A percentile compares a stretch with the other conserved stretches of the same genome.
Evolutionary conservation across 305 asterid species (phyloP).

Genomic region (Fraxinus angustifolia): DNA sequence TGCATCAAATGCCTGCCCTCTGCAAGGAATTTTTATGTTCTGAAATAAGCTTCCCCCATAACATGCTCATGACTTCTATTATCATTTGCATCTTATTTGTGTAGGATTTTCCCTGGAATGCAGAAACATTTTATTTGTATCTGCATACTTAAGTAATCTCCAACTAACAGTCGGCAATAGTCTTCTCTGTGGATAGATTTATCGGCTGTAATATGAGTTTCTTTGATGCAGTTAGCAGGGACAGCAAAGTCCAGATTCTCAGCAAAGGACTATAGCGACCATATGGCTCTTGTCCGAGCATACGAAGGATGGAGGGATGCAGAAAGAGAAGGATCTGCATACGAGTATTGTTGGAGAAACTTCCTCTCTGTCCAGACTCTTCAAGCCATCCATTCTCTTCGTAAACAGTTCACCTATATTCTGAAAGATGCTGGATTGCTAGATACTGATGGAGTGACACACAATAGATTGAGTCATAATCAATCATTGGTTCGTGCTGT

Average conservation of each 20-base stretch:
- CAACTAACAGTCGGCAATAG: neutral
- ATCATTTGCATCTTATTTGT: neutral
- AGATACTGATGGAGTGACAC: conserved; percentile 54
- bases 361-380: conserved; percentile 94
- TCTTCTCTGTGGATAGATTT: conserved; percentile 4
- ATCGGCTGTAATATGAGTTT: conserved; percentile 22
- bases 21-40: neutral
- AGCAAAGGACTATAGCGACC: conserved; percentile 98
- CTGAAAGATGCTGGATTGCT: conserved; percentile 84
- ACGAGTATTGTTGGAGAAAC: conserved; percentile 96
- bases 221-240: conserved; percentile 73
- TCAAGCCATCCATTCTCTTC: conserved; percentile 95
- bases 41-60: neutral
- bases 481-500: conserved; percentile 96
- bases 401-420: conserved; percentile 87
- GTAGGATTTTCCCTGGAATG: neutral
- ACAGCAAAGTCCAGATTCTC: conserved; percentile 95
- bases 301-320: conserved; percentile 99
- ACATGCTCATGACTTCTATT: neutral
- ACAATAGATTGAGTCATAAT: conserved; percentile 82
- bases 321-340: conserved; percentile 95
- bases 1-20: neutral
- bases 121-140: neutral
- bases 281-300: conserved; percentile 99
- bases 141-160: neutral